These are phyloP conservation scores for Podospora comata DNA, from an alignment of 495 filamentous ascomycete species.

Conservation along the genomic window DNA sequence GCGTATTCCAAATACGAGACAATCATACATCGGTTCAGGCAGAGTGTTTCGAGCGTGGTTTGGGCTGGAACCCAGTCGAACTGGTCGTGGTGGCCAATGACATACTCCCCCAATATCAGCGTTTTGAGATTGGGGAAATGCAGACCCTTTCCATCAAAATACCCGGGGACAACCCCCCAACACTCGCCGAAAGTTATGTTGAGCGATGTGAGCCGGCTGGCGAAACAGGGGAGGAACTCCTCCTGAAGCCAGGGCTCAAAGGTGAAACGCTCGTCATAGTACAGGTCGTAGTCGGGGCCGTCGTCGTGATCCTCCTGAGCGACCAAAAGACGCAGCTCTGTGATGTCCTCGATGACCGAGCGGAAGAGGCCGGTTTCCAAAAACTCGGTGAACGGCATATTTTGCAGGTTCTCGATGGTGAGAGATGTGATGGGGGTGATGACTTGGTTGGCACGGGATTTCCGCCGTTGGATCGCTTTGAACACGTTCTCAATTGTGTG, in stretches of 20 bases:
- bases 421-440: slow-evolving; percentile 9
- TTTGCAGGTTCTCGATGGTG: slow-evolving; percentile 12
- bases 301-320: not conserved
- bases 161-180: slow-evolving; percentile 13
- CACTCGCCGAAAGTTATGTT: slow-evolving; percentile 11
- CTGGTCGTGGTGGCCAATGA: slow-evolving; percentile 17
- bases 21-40: slow-evolving; percentile 9
- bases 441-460: not conserved
- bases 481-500: slow-evolving; percentile 11
- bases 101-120: slow-evolving; percentile 7
- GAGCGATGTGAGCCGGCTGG: slow-evolving; percentile 11
- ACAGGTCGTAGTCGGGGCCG: not conserved
- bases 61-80: slow-evolving; percentile 17
- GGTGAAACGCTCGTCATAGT: slow-evolving; percentile 3
- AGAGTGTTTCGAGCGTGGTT: slow-evolving; percentile 11
- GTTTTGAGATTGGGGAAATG: slow-evolving; percentile 15
- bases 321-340: slow-evolving; percentile 9
- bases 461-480: not conserved
- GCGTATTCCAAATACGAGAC: slow-evolving; percentile 3
- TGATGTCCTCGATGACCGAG: slow-evolving; percentile 10
- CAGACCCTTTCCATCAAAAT: slow-evolving; percentile 17
- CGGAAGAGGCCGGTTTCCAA: slow-evolving; percentile 9
- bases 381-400: slow-evolving; percentile 10
- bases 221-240: slow-evolving; percentile 7
- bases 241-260: slow-evolving; percentile 16